These are phyloP conservation scores for Scedosporium apiospermum DNA, from an alignment of 2,329 filamentous ascomycete genomes.

Conservation along the genomic window DNA sequence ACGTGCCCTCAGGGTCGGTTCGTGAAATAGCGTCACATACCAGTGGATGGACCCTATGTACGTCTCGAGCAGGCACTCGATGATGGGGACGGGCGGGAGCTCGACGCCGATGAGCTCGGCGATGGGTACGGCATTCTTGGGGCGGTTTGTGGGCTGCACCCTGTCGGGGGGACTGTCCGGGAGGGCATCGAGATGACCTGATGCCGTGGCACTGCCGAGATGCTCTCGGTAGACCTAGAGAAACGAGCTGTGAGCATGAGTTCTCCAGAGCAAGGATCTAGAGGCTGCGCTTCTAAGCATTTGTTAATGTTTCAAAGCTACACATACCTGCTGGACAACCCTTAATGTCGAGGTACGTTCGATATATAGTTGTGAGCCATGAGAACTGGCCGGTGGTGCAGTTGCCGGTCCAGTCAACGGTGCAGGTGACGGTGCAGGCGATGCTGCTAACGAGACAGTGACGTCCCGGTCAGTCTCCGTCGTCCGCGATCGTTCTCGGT, in stretches of 20 bases:
- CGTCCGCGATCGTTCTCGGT: too few species aligned
- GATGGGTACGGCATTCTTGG: not conserved
- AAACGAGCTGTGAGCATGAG: too few species aligned
- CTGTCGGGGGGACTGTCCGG: not conserved
- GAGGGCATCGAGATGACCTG: not conserved
- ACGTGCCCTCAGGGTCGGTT: not conserved
- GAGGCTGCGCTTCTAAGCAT: too few species aligned
- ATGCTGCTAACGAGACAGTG: too few species aligned
- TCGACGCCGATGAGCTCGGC: not conserved
- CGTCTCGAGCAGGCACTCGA: not conserved
- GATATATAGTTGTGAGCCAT: not conserved
- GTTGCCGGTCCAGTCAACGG: not conserved
- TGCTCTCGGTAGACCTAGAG: not conserved
- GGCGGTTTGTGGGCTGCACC: not conserved
- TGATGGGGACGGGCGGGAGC: not conserved
- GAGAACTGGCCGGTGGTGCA: not conserved
- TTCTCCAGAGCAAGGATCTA: too few species aligned
- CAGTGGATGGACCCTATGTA: not conserved
- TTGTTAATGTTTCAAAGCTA: too few species aligned
- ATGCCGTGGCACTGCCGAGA: not conserved
- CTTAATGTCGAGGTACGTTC: not conserved
- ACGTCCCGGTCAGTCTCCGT: too few species aligned
- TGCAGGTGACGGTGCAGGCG: not conserved
- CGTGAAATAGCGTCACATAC: constrained; percentile 1
- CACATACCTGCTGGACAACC: not conserved